Evolutionary conservation across 352 stramenopile genomes (phyloP).

Genomic region (Plasmopara viticola): DNA sequence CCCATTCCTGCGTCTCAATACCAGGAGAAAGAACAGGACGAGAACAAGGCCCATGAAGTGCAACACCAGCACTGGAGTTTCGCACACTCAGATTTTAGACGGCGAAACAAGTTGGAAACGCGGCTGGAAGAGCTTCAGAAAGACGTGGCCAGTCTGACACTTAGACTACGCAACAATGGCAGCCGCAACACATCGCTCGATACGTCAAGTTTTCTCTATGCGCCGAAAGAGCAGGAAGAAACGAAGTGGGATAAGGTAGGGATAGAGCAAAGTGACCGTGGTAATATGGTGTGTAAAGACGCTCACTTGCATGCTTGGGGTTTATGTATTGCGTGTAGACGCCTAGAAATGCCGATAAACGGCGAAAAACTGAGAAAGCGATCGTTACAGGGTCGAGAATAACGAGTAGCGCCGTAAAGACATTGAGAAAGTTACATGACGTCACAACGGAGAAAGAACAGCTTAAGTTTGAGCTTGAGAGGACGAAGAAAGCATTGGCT

Average conservation of each 20-base stretch:
- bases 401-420: constrained; percentile 20
- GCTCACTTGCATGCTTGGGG: neutral
- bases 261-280: neutral
- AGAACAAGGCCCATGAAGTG: constrained; percentile 8
- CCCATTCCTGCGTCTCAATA: constrained; percentile 13
- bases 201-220: constrained; percentile 18
- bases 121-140: constrained; percentile 66
- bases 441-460: constrained; percentile 71
- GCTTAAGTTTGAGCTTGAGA: constrained; percentile 68
- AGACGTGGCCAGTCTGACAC: constrained; percentile 66
- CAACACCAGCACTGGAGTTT: constrained; percentile 13
- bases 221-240: constrained; percentile 6
- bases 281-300: constrained; percentile 1
- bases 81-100: constrained; percentile 35
- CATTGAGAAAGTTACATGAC: constrained; percentile 51
- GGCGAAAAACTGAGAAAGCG: constrained; percentile 17
- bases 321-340: constrained; percentile 8
- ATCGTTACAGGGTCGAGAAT: constrained; percentile 1
- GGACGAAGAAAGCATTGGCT: constrained; percentile 38
- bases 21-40: constrained; percentile 14
- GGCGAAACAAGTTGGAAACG: constrained; percentile 56
- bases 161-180: constrained; percentile 40
- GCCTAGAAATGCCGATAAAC: constrained; percentile 7
- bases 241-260: constrained; percentile 8
- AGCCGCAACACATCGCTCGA: constrained; percentile 35